These are phyloP conservation scores for Corchorus capsularis DNA, from an alignment of 345 rosid genomes.

Conservation along the genomic window DNA sequence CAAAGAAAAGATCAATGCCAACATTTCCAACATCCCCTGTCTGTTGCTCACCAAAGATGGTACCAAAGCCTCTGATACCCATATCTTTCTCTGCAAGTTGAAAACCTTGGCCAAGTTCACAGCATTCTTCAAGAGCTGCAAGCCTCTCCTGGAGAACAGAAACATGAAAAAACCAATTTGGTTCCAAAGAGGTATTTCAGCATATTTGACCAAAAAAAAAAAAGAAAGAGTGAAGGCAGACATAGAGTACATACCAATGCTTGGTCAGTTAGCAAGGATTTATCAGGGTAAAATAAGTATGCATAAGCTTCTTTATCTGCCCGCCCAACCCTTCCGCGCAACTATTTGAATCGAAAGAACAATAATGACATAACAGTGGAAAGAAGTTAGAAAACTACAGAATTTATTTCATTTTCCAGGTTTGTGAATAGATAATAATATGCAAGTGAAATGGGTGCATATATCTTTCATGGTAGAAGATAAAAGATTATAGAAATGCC, in stretches of 20 bases:
- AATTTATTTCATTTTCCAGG: not conserved
- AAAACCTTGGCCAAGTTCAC: slow-evolving; percentile 97
- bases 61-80: slow-evolving; percentile 97
- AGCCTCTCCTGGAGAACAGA: slow-evolving; percentile 77
- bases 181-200: not conserved
- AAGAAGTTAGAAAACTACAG: slow-evolving; percentile 13
- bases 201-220: slow-evolving; percentile 9
- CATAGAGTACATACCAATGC: slow-evolving; percentile 57
- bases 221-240: slow-evolving; percentile 12
- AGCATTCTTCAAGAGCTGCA: slow-evolving; percentile 83
- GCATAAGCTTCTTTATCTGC: slow-evolving; percentile 98
- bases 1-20: slow-evolving; percentile 93
- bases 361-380: slow-evolving; percentile 1
- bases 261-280: slow-evolving; percentile 69
- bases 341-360: slow-evolving; percentile 45
- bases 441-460: slow-evolving; percentile 7
- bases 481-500: not conserved
- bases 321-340: slow-evolving; percentile 99
- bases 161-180: slow-evolving; percentile 29
- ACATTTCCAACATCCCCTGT: slow-evolving; percentile 98
- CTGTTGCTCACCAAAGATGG: slow-evolving; percentile 97
- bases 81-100: slow-evolving; percentile 97
- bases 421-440: not conserved
- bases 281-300: slow-evolving; percentile 90
- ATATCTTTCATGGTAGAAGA: slow-evolving; percentile 15